Evolutionary conservation across 2,329 filamentous ascomycete species (phyloP), one percentile per base, ranked within the genome.

Genomic region (Ascochyta fabae): DNA sequence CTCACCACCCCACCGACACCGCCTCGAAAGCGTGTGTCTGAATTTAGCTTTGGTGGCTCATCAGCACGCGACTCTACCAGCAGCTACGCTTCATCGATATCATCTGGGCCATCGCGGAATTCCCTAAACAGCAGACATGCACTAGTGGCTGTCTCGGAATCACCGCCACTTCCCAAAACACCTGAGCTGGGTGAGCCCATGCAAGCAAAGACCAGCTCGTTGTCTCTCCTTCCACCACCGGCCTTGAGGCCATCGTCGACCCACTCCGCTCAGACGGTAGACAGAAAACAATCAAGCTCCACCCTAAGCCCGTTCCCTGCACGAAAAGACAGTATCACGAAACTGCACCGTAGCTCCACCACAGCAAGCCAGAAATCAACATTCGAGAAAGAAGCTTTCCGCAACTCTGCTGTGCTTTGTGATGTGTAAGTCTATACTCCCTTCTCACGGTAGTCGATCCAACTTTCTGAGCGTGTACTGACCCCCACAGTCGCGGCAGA

Each of bases 81-180:
- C 87, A 87, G 75, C 94, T 92, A 70, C 95, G 94, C 75, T 94
- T 92, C 76, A 90, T 95, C 48, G 95, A 85, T 74, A 95, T 91
- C 55, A 6, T 56, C 60, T 40, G 55, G 42, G 10, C 43, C 47
- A 3, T 42, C 50, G 5, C 57, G 52, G 35, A 54, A 59, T 5
- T 67, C 64, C 1, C 42, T 53, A 1, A 53, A 48, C 2, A 55
- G 53, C 22, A 49, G 56, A 34, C 46, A 66, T 13, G 42, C 51
- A 6, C 57, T 58, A 8, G 48, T 54, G 23, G 58, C 66, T 19
- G 56, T 55, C 5, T 64, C 60, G 22, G 60, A 55, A 26, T 57
- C 52, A 2, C 10, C 57, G 3, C 48, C 50, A 13, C 56, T 69
- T 0, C 42, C 60, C 1, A 48, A 35, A 13, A 68, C 64, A 16